Evolutionary conservation across 176 grass and related monocot species (phyloP), one percentile per base, ranked within the genome.

Genomic region (Thinopyrum elongatum): DNA sequence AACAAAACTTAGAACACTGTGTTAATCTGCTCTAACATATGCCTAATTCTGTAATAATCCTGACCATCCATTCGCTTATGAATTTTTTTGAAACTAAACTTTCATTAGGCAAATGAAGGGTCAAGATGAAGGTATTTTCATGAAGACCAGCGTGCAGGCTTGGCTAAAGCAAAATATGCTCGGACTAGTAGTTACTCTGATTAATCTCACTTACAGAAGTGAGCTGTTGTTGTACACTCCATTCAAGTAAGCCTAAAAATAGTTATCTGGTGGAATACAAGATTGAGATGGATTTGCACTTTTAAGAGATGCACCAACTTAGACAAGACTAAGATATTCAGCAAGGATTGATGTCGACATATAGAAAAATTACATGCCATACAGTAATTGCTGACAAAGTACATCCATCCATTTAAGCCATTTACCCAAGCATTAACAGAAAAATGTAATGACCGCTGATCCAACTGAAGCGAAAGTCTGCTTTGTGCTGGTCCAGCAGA

Each of bases 381-480:
- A 55, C 49, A 74, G 71, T 61, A 63, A 21, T 71, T 82, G 21
- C 17, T 79, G 85, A 35, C 28, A 75, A 49, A 75, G 22, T 81
- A 71, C 15, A 79, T 69, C 8, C 39, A 44, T 80, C n/a, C 9
- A 47, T 39, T 73, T 38, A 60, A 83, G 60, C n/a, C 82, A 64
- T 77, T 82, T 99, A 99, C 97, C 97, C 97, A 99, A 90, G 94
- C 94, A 91, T 73, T 90, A 63, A 96, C 71, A 42, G 94, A 88
- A 90, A 99, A 96, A 85, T 93, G 88, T 75, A 99, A 93, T 82
- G 94, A 93, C 71, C 84, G 89, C 68, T 77, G 82, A 85, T 99
- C 92, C 85, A 99, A 87, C 75, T 87, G 90, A 71, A 95, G 65
- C 55, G 92, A 80, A 81, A 84, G 62, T 67, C 74, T 87, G 10